phyloP scores from a whole-genome alignment of 441 rosid genomes.

The Populus hybrid region DNA sequence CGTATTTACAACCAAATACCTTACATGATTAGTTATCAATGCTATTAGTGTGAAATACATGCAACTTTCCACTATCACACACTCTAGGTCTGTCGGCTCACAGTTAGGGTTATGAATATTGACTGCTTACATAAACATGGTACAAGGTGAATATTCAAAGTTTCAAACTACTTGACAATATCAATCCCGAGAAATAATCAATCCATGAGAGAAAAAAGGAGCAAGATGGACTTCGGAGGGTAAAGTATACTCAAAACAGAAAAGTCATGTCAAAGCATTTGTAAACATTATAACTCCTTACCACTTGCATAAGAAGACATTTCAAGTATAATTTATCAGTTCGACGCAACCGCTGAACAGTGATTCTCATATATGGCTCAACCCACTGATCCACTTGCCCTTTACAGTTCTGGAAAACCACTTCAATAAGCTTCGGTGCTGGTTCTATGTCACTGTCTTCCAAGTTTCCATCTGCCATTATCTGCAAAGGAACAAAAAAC shows the following conservation, averaged over 20 bases:
- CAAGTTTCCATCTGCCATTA: constrained; percentile 74
- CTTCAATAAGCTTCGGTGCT: constrained; percentile 91
- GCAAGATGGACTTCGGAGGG: not conserved
- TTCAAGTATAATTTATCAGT: constrained; percentile 78
- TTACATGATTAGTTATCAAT: not conserved
- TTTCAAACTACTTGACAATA: not conserved
- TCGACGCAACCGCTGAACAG: constrained; percentile 74
- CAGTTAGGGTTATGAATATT: not conserved
- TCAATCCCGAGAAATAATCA: not conserved
- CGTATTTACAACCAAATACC: not conserved
- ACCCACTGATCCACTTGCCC: constrained; percentile 97
- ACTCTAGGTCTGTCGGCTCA: not conserved
- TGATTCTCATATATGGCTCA: constrained; percentile 85
- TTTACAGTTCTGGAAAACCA: constrained; percentile 89
- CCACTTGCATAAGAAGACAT: constrained; percentile 96
- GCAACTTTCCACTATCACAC: not conserved
- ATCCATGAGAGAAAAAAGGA: not conserved
- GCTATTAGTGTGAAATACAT: not conserved
- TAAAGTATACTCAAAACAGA: not conserved
- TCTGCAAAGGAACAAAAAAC: constrained; percentile 32
- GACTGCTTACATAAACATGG: not conserved
- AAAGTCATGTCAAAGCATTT: not conserved
- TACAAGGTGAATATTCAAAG: not conserved
- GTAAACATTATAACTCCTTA: constrained; percentile 30
- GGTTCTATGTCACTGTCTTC: constrained; percentile 92